phyloP scores from a whole-genome alignment of 139 green algal genomes.

The Chlamydomonas schloesseri region DNA sequence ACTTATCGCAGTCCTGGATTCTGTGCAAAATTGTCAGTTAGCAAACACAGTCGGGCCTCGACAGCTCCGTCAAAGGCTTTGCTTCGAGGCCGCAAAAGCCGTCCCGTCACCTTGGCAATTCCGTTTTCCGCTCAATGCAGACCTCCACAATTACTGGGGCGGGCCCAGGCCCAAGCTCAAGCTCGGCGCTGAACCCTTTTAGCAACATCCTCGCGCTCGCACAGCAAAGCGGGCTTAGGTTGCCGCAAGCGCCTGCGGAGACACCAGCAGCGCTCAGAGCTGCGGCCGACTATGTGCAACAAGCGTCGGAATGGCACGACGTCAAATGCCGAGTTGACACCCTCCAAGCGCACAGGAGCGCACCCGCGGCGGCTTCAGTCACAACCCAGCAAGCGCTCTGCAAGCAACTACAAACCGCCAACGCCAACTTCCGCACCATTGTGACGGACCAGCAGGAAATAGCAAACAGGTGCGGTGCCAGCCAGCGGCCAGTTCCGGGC shows the following conservation, averaged over 20 bases:
- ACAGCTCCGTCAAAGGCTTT: no score
- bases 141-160: no score
- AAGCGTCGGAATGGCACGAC: background rate
- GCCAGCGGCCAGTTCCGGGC: no score
- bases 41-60: no score
- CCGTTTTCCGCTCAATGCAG: no score
- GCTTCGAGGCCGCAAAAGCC: no score
- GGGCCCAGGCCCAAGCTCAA: no score
- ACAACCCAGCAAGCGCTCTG: background rate
- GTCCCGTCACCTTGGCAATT: no score
- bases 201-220: background rate
- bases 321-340: background rate
- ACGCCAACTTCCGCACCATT: background rate
- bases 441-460: conserved; percentile 12
- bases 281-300: background rate
- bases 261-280: background rate
- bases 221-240: background rate
- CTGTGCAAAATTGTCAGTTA: no score
- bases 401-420: background rate
- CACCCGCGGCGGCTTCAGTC: background rate
- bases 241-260: background rate
- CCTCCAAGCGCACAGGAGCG: background rate
- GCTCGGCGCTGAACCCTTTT: conserved; percentile 5
- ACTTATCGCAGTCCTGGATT: no score
- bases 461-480: background rate